Evolutionary conservation across 2,329 filamentous ascomycete species (phyloP).

Genomic region (Drechslerella stenobrocha): DNA sequence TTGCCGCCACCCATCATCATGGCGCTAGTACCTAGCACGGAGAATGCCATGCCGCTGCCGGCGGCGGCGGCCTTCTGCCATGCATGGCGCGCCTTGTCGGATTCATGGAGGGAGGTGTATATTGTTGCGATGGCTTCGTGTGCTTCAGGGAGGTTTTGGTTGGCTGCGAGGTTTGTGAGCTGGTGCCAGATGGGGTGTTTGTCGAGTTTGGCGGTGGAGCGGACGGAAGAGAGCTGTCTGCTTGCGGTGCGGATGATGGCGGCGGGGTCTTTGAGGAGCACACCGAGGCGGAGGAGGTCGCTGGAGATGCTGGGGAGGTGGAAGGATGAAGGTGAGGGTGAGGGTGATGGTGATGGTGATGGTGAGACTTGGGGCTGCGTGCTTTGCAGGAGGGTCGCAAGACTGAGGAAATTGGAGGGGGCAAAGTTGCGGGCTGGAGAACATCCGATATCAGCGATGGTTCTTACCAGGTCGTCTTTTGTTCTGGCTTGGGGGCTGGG

Average conservation of each 20-base stretch:
- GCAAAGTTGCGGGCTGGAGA: slow-evolving; percentile 30
- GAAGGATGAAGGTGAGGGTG: background rate
- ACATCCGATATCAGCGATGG: too few species aligned
- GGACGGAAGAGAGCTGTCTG: slow-evolving; percentile 4
- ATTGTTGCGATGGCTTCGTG: slow-evolving; percentile 32
- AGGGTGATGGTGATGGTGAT: too few species aligned
- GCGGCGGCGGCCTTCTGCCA: slow-evolving; percentile 31
- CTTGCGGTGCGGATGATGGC: slow-evolving; percentile 29
- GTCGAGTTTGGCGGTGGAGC: slow-evolving; percentile 10
- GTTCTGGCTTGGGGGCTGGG: too few species aligned
- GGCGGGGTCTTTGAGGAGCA: slow-evolving; percentile 32
- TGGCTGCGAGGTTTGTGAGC: slow-evolving; percentile 1
- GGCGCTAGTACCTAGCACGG: slow-evolving; percentile 18
- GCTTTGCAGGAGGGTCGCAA: slow-evolving; percentile 24
- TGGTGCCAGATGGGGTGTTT: slow-evolving; percentile 10
- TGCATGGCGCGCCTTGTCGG: slow-evolving; percentile 3
- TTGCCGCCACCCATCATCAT: slow-evolving; percentile 6
- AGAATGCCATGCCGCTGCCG: slow-evolving; percentile 23
- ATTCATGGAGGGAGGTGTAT: slow-evolving; percentile 6
- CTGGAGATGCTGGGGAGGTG: background rate
- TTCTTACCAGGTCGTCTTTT: too few species aligned
- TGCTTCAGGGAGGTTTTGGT: slow-evolving; percentile 5
- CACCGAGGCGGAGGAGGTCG: slow-evolving; percentile 30
- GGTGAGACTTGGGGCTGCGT: too few species aligned
- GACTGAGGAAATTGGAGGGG: slow-evolving; percentile 34